Conservation (phyloP, 2,329 filamentous ascomycete genomes). For the Hypomyces rosellus region DNA sequence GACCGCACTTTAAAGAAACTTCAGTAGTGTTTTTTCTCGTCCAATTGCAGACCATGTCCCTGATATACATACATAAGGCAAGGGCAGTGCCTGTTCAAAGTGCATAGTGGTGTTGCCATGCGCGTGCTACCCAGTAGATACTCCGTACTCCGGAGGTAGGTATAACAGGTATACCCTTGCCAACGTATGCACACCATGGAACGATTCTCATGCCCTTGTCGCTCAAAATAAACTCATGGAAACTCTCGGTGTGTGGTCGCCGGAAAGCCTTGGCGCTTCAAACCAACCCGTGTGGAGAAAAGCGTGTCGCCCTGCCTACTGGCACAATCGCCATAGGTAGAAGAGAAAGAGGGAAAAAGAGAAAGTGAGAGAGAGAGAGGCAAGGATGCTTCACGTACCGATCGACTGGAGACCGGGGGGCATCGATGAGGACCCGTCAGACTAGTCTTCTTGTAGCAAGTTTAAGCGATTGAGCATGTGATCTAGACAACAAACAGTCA, state of each 20-base stretch:
- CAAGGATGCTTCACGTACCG: background rate
- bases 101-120: background rate
- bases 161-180: background rate
- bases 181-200: background rate
- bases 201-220: background rate
- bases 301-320: background rate
- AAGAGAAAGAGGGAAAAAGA: background rate
- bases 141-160: background rate
- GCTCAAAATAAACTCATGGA: background rate
- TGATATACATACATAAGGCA: background rate
- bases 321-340: no score
- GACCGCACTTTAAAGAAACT: no score
- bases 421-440: background rate
- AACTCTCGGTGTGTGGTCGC: background rate
- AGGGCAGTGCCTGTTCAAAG: background rate
- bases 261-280: background rate
- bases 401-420: background rate
- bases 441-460: slow-evolving; percentile 6
- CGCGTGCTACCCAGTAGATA: background rate
- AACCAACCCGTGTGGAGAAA: background rate
- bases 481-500: background rate
- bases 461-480: slow-evolving; percentile 11
- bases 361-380: background rate
- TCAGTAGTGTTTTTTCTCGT: background rate
- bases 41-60: background rate